Conservation (phyloP, 257 asterid genomes). For the Solanum piurae region DNA sequence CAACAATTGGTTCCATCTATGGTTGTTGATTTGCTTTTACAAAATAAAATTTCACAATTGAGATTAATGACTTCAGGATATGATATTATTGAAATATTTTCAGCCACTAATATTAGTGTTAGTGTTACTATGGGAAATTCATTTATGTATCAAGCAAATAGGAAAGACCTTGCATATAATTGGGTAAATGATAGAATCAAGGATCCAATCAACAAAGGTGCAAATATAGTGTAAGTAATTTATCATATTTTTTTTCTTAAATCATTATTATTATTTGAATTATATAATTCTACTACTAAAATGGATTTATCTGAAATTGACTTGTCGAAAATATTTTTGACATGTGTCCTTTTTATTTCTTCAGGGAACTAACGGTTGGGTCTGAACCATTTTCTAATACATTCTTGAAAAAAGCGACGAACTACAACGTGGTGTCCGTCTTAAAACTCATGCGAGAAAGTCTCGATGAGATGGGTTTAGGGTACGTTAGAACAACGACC, state of each 20-base stretch:
- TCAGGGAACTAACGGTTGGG: neutral
- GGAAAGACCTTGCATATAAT: neutral
- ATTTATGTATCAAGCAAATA: neutral
- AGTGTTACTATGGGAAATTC: neutral
- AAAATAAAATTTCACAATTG: conserved; percentile 3
- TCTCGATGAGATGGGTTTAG: neutral
- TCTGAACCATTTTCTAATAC: neutral
- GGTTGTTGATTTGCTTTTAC: conserved; percentile 26
- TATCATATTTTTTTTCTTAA: neutral
- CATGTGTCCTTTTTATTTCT: neutral
- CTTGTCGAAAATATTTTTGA: neutral
- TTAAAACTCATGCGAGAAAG: neutral
- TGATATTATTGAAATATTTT: conserved; percentile 13
- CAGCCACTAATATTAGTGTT: neutral
- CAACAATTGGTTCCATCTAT: conserved; percentile 26
- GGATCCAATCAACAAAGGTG: neutral
- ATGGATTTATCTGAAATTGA: neutral
- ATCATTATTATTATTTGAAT: neutral
- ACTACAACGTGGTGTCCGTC: neutral
- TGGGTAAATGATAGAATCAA: neutral
- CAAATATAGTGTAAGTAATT: neutral
- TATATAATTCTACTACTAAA: no score
- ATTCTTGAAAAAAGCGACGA: neutral
- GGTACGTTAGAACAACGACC: neutral
- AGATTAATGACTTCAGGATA: neutral